A percentile compares a stretch with the other conserved stretches of the same genome.
Conservation (phyloP, 306 rosid genomes). For the Vachellia pachyceras region DNA sequence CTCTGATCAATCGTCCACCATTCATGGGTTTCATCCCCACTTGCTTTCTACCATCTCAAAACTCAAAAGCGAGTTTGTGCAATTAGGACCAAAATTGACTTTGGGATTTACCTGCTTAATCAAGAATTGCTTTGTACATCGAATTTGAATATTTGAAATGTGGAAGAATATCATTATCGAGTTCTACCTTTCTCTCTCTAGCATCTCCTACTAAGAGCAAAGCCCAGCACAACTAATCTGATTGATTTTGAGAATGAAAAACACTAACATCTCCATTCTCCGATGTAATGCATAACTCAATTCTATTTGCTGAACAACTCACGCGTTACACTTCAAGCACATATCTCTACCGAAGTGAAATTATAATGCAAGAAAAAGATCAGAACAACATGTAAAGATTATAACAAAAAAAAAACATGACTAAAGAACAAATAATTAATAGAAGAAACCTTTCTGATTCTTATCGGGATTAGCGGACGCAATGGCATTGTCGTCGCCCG, state of each 20-base stretch:
- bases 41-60: background rate
- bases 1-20: background rate
- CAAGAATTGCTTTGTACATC: background rate
- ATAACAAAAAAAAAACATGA: background rate
- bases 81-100: background rate
- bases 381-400: background rate
- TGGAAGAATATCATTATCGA: background rate
- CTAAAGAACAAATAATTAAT: background rate
- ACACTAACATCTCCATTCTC: background rate
- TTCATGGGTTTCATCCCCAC: background rate
- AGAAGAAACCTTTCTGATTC: conserved; percentile 16
- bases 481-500: conserved; percentile 6
- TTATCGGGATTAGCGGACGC: conserved; percentile 1
- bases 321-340: background rate
- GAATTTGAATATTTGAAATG: background rate
- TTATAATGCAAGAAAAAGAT: background rate
- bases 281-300: background rate
- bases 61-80: background rate
- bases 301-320: background rate
- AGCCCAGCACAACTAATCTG: background rate
- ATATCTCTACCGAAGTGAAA: background rate
- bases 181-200: background rate
- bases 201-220: background rate
- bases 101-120: background rate
- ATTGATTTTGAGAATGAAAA: background rate